Conservation (phyloP, 768 basidiomycete species). For the Tylopilus vinaceipallidus region DNA sequence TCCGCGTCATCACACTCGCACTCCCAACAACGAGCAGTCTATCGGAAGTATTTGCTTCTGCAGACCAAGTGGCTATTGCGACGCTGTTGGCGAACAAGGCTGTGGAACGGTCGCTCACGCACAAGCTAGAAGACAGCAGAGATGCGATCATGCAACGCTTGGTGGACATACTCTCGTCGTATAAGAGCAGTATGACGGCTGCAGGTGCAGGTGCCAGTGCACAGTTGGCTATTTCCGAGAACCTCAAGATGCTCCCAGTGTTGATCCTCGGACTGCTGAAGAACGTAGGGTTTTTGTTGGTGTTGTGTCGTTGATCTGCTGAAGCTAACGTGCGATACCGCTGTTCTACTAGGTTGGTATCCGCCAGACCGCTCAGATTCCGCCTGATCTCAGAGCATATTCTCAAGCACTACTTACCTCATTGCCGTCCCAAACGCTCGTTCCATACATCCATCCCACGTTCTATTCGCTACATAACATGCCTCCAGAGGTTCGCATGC, state of each 20-base stretch:
- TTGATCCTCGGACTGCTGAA: slow-evolving; percentile 88
- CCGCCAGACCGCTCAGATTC: slow-evolving; percentile 94
- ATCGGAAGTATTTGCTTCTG: slow-evolving; percentile 87
- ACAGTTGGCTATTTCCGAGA: slow-evolving; percentile 88
- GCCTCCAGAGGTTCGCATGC: slow-evolving; percentile 71
- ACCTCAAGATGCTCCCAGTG: slow-evolving; percentile 92
- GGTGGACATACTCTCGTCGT: slow-evolving; percentile 79
- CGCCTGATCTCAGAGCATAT: slow-evolving; percentile 93
- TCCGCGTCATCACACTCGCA: slow-evolving; percentile 86
- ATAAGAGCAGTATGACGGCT: slow-evolving; percentile 96
- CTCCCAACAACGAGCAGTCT: slow-evolving; percentile 85
- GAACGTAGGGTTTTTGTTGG: slow-evolving; percentile 59
- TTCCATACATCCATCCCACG: slow-evolving; percentile 92
- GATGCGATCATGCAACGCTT: slow-evolving; percentile 83
- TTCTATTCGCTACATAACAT: slow-evolving; percentile 98
- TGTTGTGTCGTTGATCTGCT: not conserved
- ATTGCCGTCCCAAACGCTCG: slow-evolving; percentile 83
- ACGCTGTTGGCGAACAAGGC: slow-evolving; percentile 90
- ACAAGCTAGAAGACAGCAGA: slow-evolving; percentile 87
- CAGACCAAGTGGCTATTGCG: slow-evolving; percentile 83
- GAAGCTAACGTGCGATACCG: not conserved
- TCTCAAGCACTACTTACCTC: slow-evolving; percentile 91
- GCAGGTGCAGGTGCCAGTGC: slow-evolving; percentile 92
- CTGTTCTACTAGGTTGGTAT: slow-evolving; percentile 68
- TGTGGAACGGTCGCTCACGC: slow-evolving; percentile 81